Base-by-base conservation (phyloP, 2,329 filamentous ascomycete species). In the Byssothecium circinans region DNA sequence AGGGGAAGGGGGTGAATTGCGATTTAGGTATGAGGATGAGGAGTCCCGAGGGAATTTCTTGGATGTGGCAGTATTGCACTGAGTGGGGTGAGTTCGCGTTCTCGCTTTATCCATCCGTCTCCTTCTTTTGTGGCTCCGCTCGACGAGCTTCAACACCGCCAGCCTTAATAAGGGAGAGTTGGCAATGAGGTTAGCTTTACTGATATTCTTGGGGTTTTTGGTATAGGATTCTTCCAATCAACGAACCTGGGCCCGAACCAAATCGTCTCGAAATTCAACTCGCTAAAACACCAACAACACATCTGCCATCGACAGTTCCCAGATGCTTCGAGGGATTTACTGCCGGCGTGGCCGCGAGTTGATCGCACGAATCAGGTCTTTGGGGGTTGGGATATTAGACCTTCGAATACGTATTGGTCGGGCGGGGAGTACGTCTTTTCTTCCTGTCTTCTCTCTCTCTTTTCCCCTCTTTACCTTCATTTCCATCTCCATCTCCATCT, bases 41-140 rank as follows among this genome's bases (percentile, higher is more conserved):
- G 2, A 68, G 74, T 6, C 68, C 75, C 0, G 53, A 67, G 7
- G 55, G 49, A 1, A 75, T 79, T 50, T 62, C 65, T 41, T 80
- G 76, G 76, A 73, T 65, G 1, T 80, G 77, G 76, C 77, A 81
- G 55, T 77, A 75, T 57, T 81, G 79, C 61, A 77, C 74, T 2
- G 71, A 81, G 57, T 80, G 74, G 74, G 79, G 67, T 67, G 50
- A 52, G 61, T 56, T 15, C 10, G 22, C 8, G 27, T 17, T 10
- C 10, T 25, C 32, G 19, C 25, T 23, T 35, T 17, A 10, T 25
- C 30, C 17, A 30, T 25, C 33, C 11, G 29, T 11, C 29, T 38
- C 18, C 19, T 27, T 22, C 27, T 30, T 30, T n/a, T n/a, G n/a
- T n/a, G n/a, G n/a, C n/a, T n/a, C n/a, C n/a, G n/a, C n/a, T n/a